Percentiles rank a stretch among this genome's conserved stretches.
phyloP scores from a whole-genome alignment of 306 rosid genomes.

The Lotus japonicus region DNA sequence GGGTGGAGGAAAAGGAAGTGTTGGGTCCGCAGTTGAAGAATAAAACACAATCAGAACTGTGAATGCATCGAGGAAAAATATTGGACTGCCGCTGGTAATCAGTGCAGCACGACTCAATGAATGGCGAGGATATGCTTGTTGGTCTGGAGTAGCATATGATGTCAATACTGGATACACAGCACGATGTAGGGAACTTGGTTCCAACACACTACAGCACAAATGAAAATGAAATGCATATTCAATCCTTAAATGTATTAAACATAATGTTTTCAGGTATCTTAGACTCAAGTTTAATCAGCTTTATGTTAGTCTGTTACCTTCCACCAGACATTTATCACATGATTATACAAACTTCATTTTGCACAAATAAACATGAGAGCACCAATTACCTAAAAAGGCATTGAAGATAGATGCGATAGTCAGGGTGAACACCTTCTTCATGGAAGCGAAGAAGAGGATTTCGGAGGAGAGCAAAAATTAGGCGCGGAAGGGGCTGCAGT shows the following conservation, averaged over 20 bases:
- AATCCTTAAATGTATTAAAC: background rate
- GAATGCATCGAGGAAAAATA: constrained; percentile 96
- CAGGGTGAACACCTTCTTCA: constrained; percentile 98
- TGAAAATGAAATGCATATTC: constrained; percentile 11
- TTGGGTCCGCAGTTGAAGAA: constrained; percentile 79
- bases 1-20: constrained; percentile 92
- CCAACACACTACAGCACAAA: constrained; percentile 65
- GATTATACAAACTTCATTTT: constrained; percentile 1
- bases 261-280: background rate
- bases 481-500: constrained; percentile 74
- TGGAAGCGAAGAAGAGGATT: constrained; percentile 90
- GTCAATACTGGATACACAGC: constrained; percentile 88
- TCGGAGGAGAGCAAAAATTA: constrained; percentile 87
- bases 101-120: constrained; percentile 91
- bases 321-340: background rate
- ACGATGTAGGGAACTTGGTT: constrained; percentile 84
- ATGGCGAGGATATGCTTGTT: constrained; percentile 89
- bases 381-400: constrained; percentile 80
- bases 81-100: constrained; percentile 92
- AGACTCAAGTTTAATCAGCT: constrained; percentile 16
- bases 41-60: constrained; percentile 82
- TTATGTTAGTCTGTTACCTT: background rate
- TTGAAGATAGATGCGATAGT: constrained; percentile 85
- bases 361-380: constrained; percentile 12
- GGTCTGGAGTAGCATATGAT: constrained; percentile 78